Evolutionary conservation across 1,284 basidiomycete genomes (phyloP).

Genomic region (Trichosporon sp.): DNA sequence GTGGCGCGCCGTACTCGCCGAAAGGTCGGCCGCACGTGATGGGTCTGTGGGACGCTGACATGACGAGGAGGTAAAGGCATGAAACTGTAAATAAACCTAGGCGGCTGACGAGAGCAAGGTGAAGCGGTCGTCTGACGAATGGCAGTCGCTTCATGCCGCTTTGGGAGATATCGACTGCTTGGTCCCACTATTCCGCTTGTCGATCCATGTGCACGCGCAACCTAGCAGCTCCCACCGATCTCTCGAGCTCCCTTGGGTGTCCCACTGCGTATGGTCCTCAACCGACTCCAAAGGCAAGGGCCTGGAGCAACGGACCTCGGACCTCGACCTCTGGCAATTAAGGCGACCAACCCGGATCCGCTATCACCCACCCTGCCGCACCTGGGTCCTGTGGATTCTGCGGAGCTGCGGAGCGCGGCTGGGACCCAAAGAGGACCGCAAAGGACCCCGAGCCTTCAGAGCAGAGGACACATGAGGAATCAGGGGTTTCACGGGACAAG

Average conservation of each 20-base stretch:
- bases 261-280: no score
- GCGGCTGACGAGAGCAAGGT: background rate
- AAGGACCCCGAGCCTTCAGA: background rate
- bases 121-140: background rate
- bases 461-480: slow-evolving; percentile 12
- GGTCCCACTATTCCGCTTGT: background rate
- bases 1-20: background rate
- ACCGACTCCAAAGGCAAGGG: background rate
- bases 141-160: background rate
- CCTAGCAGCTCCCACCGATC: background rate
- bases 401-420: background rate
- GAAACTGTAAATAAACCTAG: background rate
- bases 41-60: background rate
- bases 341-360: background rate
- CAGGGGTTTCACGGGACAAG: slow-evolving; percentile 9
- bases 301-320: background rate
- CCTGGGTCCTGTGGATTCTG: background rate
- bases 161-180: background rate
- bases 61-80: background rate
- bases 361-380: background rate
- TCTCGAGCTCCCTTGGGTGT: background rate
- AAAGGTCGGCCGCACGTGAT: background rate
- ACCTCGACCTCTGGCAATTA: background rate
- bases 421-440: background rate
- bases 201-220: slow-evolving; percentile 8